Evolutionary conservation across 1,284 basidiomycete species (phyloP).

Genomic region (Malassezia caprae): DNA sequence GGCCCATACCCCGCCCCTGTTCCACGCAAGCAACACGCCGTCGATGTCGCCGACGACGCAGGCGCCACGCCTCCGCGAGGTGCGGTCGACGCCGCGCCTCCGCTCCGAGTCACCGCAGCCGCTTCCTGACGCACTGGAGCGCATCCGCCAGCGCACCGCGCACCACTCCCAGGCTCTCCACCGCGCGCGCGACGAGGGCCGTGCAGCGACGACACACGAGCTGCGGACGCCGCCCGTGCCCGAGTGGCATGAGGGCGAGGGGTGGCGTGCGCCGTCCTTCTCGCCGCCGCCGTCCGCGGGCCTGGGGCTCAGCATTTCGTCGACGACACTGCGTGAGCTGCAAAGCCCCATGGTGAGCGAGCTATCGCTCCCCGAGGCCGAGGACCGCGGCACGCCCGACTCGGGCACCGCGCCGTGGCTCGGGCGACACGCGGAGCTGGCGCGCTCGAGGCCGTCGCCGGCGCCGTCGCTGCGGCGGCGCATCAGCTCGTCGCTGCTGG

Average conservation of each 20-base stretch:
- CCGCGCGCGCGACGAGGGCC: not conserved
- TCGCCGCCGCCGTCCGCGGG: not conserved
- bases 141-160: not conserved
- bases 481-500: not conserved
- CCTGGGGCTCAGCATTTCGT: not conserved
- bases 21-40: not conserved
- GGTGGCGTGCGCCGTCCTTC: not conserved
- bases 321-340: not conserved
- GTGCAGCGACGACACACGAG: not conserved
- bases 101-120: not conserved
- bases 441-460: not conserved
- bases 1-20: not conserved
- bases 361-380: not conserved
- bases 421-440: no score
- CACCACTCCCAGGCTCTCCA: not conserved
- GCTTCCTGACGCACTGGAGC: not conserved
- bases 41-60: not conserved
- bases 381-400: not conserved
- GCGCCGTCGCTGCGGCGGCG: conserved; percentile 3
- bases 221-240: not conserved
- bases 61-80: not conserved
- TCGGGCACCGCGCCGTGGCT: not conserved
- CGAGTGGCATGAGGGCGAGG: not conserved
- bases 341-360: not conserved
- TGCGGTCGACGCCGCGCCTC: not conserved